phyloP scores from a whole-genome alignment of 164 flowering plant species.

The Umbellularia californica region DNA sequence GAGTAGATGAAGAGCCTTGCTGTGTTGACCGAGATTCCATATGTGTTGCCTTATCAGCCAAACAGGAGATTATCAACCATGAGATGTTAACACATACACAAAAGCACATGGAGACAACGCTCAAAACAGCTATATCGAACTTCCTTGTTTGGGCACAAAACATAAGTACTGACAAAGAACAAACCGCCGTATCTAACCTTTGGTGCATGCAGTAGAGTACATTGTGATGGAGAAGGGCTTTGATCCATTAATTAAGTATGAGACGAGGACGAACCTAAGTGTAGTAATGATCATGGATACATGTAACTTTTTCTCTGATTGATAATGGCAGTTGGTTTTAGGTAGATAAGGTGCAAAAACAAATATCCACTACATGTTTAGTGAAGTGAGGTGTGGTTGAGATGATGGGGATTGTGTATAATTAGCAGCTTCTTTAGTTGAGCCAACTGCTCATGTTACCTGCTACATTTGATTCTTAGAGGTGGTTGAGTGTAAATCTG shows the following conservation, averaged over 20 bases:
- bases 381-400: background rate
- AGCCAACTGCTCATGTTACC: background rate
- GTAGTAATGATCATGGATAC: background rate
- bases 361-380: background rate
- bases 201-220: background rate
- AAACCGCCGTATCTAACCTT: constrained; percentile 1
- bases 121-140: constrained; percentile 1
- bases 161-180: background rate
- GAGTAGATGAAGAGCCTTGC: no score
- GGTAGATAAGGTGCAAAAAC: background rate
- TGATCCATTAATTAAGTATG: no score
- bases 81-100: background rate
- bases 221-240: background rate
- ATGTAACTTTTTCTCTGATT: no score
- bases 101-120: background rate
- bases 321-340: background rate
- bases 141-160: background rate
- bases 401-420: background rate
- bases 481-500: no score
- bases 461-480: no score
- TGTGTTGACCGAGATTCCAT: no score
- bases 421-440: background rate
- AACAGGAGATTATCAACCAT: no score
- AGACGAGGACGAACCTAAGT: no score
- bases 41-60: no score